Evolutionary conservation across 257 asterid species (phyloP), one percentile per base, ranked within the genome.

Genomic region (Misopates orontium): DNA sequence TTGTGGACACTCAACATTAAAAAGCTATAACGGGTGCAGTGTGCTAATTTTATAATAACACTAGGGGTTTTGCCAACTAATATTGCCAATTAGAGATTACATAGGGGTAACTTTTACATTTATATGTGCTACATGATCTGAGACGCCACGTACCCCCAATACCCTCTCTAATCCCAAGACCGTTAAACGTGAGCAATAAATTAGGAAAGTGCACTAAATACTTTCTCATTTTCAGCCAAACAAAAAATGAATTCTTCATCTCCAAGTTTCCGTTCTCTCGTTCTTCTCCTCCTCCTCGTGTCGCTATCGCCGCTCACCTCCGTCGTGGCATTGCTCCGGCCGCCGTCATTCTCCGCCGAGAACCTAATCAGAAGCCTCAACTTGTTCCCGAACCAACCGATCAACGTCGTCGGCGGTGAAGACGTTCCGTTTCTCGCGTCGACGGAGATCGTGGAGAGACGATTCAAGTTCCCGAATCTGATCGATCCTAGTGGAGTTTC

Each of bases 371-470:
- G 74, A 15, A 81, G 80, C 65, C 96, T 90, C 77, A 90, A 87
- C 66, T 64, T 90, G 85, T 87, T 87, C 64, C 97, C 97, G 0
- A 76, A 79, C 13, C 64, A 69, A 10, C 67, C 87, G 64, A 44
- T 85, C 71, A 90, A 90, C 71, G 71, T 90, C 57, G 77, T 79
- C 56, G 72, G 67, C 15, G 73, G 42, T 14, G 31, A 7, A 1
- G 81, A 74, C 58, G 52, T 15, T 47, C 62, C 66, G 19, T 62
- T 57, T 11, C 39, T 72, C 64, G 71, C 50, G 18, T 78, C 85
- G 58, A 71, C 62, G 65, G n/a, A n/a, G n/a, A 68, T 91, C 41
- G 83, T 87, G 8, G 98, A 91, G 93, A 83, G 82, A 89, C 87
- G 79, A 58, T 73, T 91, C 42, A 60, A 31, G 60, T 81, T 85